Evolutionary conservation across 2,329 filamentous ascomycete species (phyloP).

Genomic region (Botrytis fabae): DNA sequence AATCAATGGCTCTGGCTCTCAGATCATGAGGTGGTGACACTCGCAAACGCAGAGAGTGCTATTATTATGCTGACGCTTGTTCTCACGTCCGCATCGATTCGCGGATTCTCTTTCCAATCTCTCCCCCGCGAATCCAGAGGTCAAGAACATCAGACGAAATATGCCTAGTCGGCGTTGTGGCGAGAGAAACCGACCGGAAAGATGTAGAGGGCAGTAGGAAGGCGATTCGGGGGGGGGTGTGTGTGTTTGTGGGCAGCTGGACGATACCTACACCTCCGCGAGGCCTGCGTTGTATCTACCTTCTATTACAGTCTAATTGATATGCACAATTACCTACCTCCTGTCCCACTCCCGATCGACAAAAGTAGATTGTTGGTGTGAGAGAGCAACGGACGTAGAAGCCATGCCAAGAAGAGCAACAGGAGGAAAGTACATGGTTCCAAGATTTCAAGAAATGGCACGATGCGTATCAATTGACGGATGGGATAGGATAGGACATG

Average conservation of each 20-base stretch:
- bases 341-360: neutral
- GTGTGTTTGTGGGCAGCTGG: neutral
- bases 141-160: neutral
- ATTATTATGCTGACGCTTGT: neutral
- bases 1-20: no score
- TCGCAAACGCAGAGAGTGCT: neutral
- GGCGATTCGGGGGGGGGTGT: no score
- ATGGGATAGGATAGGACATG: neutral
- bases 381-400: neutral
- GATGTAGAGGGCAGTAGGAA: no score
- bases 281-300: neutral
- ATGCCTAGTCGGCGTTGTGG: constrained; percentile 1
- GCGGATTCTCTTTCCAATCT: neutral
- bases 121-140: neutral
- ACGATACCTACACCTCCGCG: no score
- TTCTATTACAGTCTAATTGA: no score
- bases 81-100: neutral
- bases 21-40: neutral
- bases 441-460: constrained; percentile 7
- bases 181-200: neutral
- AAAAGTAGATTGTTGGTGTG: neutral
- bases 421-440: neutral
- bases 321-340: neutral
- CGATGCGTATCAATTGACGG: constrained; percentile 6
- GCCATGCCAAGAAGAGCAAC: constrained; percentile 2